phyloP scores from a whole-genome alignment of 2,329 filamentous ascomycete genomes.

The Parastagonospora nodorum region DNA sequence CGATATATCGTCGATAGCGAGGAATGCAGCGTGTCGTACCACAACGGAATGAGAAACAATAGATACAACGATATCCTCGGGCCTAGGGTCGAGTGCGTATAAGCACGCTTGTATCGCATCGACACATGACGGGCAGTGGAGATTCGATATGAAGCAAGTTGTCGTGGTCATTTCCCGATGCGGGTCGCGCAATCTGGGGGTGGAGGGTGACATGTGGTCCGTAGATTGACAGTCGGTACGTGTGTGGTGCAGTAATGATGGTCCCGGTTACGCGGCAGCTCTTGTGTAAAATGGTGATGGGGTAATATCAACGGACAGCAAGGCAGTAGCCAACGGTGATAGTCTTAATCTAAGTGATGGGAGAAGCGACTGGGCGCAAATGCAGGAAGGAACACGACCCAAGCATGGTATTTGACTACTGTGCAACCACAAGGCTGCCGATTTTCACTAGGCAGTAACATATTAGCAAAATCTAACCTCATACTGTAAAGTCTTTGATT shows the following conservation, averaged over 20 bases:
- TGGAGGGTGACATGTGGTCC: constrained; percentile 20
- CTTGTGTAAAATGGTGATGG: constrained; percentile 15
- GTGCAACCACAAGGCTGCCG: background rate
- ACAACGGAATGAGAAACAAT: constrained; percentile 73
- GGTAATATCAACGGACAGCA: constrained; percentile 11
- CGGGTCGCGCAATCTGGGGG: constrained; percentile 14
- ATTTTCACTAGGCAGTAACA: background rate
- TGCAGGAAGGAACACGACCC: constrained; percentile 7
- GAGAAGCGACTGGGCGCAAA: constrained; percentile 22
- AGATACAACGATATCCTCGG: constrained; percentile 68
- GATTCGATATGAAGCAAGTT: constrained; percentile 71
- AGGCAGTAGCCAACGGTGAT: constrained; percentile 24
- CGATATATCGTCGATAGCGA: constrained; percentile 49
- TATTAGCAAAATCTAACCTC: background rate
- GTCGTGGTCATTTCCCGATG: constrained; percentile 46
- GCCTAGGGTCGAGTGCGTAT: constrained; percentile 53
- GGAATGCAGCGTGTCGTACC: constrained; percentile 57
- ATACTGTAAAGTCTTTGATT: constrained; percentile 6
- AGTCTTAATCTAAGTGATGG: constrained; percentile 25
- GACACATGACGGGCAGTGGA: constrained; percentile 80
- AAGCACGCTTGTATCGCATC: constrained; percentile 67
- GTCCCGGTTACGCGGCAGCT: constrained; percentile 5
- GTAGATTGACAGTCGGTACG: background rate
- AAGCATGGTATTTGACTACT: background rate
- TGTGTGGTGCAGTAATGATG: constrained; percentile 21